Evolutionary conservation across 257 asterid genomes (phyloP), one percentile per base, ranked within the genome.

Genomic region (Anisodus acutangulus): DNA sequence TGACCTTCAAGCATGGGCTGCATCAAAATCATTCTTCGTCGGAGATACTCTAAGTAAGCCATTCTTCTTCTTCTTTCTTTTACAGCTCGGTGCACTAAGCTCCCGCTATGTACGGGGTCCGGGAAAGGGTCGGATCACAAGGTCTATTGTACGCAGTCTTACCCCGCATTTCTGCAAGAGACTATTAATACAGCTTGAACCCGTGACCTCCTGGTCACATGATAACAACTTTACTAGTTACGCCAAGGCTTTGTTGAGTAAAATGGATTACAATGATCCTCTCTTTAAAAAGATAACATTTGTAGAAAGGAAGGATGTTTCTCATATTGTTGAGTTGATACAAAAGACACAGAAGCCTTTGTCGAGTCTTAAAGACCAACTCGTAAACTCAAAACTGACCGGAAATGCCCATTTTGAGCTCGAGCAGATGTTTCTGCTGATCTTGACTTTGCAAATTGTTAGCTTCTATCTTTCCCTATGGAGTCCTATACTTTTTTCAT

Each of bases 31-130:
- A 2, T 94, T 94, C 83, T 43, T 47, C 0, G 66, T 68, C 10
- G 95, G 95, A 86, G 98, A 94, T 84, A 72, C 81, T 81, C 78
- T 94, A 59, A 72, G 98, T 94, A 74, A 89, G 93, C 87, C 45
- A 22, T 31, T 31, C 26, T 31, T 31, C 35, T 31, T 31, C 35
- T 31, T 31, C 35, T 31, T 31, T 31, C 35, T 31, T 31, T 31
- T 31, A 31, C 35, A 31, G 2, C 35, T 1, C 35, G 35, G 35
- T 31, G 2, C 35, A 31, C 35, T 31, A 31, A 31, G 35, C 35
- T 31, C 35, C 35, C 35, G 35, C 35, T 31, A 31, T 31, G 2
- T 31, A 31, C 35, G 35, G 35, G 35, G 35, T 31, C 2, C 35
- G 35, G 2, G 35, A 1, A 31, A 31, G 35, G 35, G 35, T 1